A percentile compares a stretch with the other conserved stretches of the same genome.
Evolutionary conservation across 345 rosid genomes (phyloP).

Genomic region (Dipteronia dyeriana): DNA sequence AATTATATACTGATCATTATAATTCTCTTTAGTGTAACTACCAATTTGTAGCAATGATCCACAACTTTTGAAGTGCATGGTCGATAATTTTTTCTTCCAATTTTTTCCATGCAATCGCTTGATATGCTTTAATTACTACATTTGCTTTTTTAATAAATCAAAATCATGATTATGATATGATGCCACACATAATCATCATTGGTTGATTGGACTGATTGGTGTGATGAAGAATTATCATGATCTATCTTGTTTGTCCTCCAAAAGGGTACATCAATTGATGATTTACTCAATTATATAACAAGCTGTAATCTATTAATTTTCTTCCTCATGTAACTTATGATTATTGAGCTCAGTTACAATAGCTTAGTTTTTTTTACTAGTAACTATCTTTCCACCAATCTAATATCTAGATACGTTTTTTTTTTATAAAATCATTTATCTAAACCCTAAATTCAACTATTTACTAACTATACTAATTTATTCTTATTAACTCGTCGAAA

Average conservation of each 20-base stretch:
- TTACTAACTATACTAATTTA: too few relatives aligned
- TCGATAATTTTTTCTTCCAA: too few relatives aligned
- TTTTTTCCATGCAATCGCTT: too few relatives aligned
- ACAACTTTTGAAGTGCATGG: background rate
- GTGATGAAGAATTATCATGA: slow-evolving; percentile 4
- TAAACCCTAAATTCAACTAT: too few relatives aligned
- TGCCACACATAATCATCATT: background rate
- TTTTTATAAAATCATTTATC: too few relatives aligned
- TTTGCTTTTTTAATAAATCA: slow-evolving; percentile 16
- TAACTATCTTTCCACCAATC: too few relatives aligned
- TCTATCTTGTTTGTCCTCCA: slow-evolving; percentile 1
- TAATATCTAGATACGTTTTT: too few relatives aligned
- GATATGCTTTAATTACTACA: slow-evolving; percentile 6
- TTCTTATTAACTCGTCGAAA: background rate
- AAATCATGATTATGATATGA: slow-evolving; percentile 25
- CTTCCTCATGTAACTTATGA: background rate
- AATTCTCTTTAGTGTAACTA: background rate
- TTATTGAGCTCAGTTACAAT: background rate
- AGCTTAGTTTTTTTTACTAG: too few relatives aligned
- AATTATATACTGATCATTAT: background rate
- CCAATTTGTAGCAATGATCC: background rate
- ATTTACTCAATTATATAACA: background rate
- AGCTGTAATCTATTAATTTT: background rate
- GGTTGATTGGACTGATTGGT: slow-evolving; percentile 18
- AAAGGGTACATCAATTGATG: background rate